Conservation (phyloP, 768 basidiomycete genomes). For the Pleurotus cornucopiae region DNA sequence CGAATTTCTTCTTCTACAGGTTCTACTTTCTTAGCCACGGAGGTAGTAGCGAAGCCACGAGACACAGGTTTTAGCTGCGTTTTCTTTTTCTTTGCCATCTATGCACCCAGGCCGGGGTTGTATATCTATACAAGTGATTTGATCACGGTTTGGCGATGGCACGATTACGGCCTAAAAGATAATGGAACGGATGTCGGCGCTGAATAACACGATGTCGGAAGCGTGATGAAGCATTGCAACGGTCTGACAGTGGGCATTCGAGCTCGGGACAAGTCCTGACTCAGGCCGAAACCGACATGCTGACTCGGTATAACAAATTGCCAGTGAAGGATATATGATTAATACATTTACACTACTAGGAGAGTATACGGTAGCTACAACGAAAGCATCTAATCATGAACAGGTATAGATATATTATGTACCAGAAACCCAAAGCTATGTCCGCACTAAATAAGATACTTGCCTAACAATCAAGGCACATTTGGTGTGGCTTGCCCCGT, state of each 20-base stretch:
- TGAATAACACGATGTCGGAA: not conserved
- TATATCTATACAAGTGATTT: too few relatives aligned
- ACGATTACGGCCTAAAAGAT: too few relatives aligned
- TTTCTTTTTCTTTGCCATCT: constrained; percentile 85
- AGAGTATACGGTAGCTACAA: not conserved
- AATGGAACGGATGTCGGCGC: not conserved
- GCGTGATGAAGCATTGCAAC: not conserved
- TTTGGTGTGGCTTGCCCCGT: constrained; percentile 9
- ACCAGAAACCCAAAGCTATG: constrained; percentile 5
- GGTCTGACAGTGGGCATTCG: not conserved
- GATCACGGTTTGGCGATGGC: too few relatives aligned
- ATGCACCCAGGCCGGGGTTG: too few relatives aligned
- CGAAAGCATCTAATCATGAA: constrained; percentile 8
- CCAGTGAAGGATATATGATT: not conserved
- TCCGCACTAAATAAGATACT: not conserved
- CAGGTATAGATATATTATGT: constrained; percentile 4
- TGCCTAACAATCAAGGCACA: constrained; percentile 6
- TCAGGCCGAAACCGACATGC: too few relatives aligned
- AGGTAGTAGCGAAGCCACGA: constrained; percentile 80
- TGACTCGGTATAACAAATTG: not conserved
- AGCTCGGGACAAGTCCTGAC: too few relatives aligned
- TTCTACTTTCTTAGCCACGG: constrained; percentile 71
- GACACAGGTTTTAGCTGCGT: constrained; percentile 69
- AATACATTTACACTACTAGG: not conserved
- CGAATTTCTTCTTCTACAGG: constrained; percentile 22